Evolutionary conservation across 106 monocot genomes (phyloP), one percentile per base, ranked within the genome.

Genomic region (Dendrobium nobile): DNA sequence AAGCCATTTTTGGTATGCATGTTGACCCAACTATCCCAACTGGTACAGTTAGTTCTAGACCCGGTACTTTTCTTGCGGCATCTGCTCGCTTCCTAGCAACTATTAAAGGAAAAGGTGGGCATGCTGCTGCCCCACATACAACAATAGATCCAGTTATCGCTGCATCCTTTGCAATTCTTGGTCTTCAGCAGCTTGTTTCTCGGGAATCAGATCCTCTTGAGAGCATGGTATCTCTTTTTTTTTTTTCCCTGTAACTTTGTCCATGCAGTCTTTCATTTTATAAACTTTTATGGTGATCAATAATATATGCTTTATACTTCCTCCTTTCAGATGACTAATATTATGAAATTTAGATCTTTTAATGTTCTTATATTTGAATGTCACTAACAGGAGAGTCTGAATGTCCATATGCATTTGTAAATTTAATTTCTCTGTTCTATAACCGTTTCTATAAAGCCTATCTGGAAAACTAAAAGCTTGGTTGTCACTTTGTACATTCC

Each of bases 1-100:
- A 84, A 45, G 90, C 83, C 43, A 90, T 90, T 2, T 90, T 93
- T 56, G 77, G 78, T 26, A 37, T 93, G 56, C 93, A 93, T 88
- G 90, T 93, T 40, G 83, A 88, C 44, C 79, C 90, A 27, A 9
- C 1, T 3, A 26, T 80, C 22, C 80, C 87, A 56, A 87, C 79
- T 17, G 89, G 89, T 11, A 82, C 24, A 5, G 79, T 92, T 51
- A 27, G 77, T 47, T 92, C 92, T 22, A 87, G 89, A 68, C 85
- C 89, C 5, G 92, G 92, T 7, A 82, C 85, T 54, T 4, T 82
- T 79, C 79, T 92, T 58, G 89, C 88, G 11, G 91, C 84, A 27
- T 82, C 88, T 58, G 84, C 54, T 65, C 79, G 84, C n/a, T 89
- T 92, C 47, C 10, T 51, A 44, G 89, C 79, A 28, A 82, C 65